Conservation (phyloP, 1,284 basidiomycete genomes). For the Ustilago loliicola region DNA sequence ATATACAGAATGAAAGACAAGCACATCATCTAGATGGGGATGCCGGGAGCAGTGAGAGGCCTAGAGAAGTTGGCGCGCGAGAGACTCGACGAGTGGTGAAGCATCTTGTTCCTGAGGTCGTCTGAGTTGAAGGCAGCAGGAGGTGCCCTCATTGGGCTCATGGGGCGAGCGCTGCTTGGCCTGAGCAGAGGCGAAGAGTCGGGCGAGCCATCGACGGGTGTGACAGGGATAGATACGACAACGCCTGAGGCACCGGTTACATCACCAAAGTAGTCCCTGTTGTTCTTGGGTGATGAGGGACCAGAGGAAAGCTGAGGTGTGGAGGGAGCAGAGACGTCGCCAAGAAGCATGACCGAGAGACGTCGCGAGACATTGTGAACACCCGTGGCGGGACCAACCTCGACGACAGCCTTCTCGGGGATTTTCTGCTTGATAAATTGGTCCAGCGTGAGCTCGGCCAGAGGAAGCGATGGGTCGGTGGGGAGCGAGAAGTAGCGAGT, state of each 20-base stretch:
- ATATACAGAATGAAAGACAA: neutral
- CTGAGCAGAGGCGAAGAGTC: constrained; percentile 22
- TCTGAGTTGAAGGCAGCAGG: constrained; percentile 44
- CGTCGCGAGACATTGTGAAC: constrained; percentile 43
- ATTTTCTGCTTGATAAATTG: constrained; percentile 50
- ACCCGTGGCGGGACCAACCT: constrained; percentile 25
- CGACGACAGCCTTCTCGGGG: constrained; percentile 38
- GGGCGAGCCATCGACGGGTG: constrained; percentile 28
- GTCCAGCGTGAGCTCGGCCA: constrained; percentile 42
- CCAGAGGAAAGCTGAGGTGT: constrained; percentile 31
- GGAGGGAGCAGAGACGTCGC: constrained; percentile 25
- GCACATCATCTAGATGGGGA: constrained; percentile 20
- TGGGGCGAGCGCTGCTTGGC: constrained; percentile 36
- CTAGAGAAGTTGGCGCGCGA: constrained; percentile 30
- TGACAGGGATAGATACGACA: constrained; percentile 27
- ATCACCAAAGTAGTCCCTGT: constrained; percentile 35
- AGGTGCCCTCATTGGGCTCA: constrained; percentile 42
- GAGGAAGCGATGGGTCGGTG: constrained; percentile 39
- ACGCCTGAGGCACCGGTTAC: constrained; percentile 20
- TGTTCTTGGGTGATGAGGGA: constrained; percentile 26
- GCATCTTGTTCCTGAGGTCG: constrained; percentile 48
- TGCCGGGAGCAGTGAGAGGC: constrained; percentile 40
- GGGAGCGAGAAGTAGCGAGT: constrained; percentile 50
- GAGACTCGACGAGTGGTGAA: constrained; percentile 35
- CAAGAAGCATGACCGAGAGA: constrained; percentile 44